Conservation (phyloP, 805 yeast genomes). For the Yarrowia sp. region DNA sequence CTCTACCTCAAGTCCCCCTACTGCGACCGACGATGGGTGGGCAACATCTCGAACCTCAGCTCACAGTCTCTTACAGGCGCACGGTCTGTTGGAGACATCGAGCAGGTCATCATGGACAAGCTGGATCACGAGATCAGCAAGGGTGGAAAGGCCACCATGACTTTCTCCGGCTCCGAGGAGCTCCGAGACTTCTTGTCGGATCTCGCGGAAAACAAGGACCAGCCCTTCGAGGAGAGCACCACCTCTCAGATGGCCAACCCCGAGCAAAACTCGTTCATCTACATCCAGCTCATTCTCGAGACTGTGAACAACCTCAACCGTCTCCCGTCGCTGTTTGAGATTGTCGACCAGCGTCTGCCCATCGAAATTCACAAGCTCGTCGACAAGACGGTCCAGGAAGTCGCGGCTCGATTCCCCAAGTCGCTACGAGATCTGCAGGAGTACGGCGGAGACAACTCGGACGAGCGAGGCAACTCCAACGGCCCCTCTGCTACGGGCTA, state of each 20-base stretch:
- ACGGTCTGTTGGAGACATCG: constrained; percentile 28
- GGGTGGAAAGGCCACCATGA: constrained; percentile 30
- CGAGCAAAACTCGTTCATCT: constrained; percentile 51
- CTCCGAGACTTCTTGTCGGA: constrained; percentile 32
- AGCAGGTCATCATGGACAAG: constrained; percentile 34
- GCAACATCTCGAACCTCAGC: constrained; percentile 30
- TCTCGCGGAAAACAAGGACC: constrained; percentile 5
- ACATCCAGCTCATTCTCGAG: constrained; percentile 52
- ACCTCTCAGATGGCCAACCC: constrained; percentile 42
- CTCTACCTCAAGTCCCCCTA: constrained; percentile 56
- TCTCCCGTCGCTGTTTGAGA: constrained; percentile 55
- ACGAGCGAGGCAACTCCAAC: not conserved
- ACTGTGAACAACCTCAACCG: constrained; percentile 61
- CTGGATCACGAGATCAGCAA: constrained; percentile 30
- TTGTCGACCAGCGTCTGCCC: constrained; percentile 53
- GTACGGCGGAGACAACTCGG: not conserved
- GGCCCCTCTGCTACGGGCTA: not conserved
- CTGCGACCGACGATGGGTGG: constrained; percentile 36
- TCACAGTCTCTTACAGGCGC: constrained; percentile 30
- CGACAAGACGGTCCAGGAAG: constrained; percentile 61
- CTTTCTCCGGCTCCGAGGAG: constrained; percentile 32
- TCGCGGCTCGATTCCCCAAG: constrained; percentile 55
- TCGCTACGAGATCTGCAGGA: constrained; percentile 36
- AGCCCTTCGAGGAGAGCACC: constrained; percentile 30
- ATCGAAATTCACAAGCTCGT: constrained; percentile 65